Evolutionary conservation across 2,329 filamentous ascomycete genomes (phyloP).

Genomic region (Colletotrichum horii): DNA sequence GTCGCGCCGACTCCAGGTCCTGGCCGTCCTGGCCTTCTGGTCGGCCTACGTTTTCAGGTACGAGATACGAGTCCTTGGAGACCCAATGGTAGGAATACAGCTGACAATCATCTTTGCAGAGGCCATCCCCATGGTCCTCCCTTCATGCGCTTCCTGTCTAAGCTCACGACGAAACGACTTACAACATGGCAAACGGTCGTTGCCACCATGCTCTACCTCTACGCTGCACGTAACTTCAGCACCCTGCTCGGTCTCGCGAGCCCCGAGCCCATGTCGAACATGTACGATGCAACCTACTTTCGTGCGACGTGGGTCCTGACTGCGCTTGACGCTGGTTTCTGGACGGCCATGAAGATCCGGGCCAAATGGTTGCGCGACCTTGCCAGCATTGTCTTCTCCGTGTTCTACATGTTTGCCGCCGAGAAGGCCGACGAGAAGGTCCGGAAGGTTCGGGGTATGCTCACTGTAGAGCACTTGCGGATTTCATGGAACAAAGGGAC

Average conservation of each 20-base stretch:
- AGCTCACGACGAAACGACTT: conserved; percentile 70
- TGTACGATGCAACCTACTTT: conserved; percentile 93
- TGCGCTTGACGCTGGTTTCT: conserved; percentile 93
- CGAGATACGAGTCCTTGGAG: neutral
- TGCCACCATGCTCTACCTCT: conserved; percentile 88
- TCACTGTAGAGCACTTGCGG: conserved; percentile 90
- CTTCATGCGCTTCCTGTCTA: conserved; percentile 72
- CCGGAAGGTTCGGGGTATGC: conserved; percentile 80
- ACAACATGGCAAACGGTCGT: conserved; percentile 92
- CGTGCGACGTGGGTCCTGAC: conserved; percentile 97
- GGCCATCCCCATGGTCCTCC: conserved; percentile 91
- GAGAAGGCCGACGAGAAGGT: conserved; percentile 98
- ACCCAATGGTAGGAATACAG: neutral
- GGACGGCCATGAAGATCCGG: conserved; percentile 94
- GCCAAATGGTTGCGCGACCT: conserved; percentile 81
- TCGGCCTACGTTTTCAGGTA: conserved; percentile 81
- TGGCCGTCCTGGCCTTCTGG: conserved; percentile 93
- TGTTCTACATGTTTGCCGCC: conserved; percentile 91
- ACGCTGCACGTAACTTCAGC: conserved; percentile 90
- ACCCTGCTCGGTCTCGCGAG: conserved; percentile 90
- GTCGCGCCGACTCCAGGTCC: conserved; percentile 90
- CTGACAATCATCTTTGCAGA: conserved; percentile 46
- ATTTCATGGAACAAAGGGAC: conserved; percentile 96
- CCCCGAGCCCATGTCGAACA: conserved; percentile 90
- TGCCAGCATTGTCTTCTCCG: conserved; percentile 80